These are phyloP conservation scores for Daldinia bambusicola DNA, from an alignment of 495 filamentous ascomycete genomes.

Conservation along the genomic window DNA sequence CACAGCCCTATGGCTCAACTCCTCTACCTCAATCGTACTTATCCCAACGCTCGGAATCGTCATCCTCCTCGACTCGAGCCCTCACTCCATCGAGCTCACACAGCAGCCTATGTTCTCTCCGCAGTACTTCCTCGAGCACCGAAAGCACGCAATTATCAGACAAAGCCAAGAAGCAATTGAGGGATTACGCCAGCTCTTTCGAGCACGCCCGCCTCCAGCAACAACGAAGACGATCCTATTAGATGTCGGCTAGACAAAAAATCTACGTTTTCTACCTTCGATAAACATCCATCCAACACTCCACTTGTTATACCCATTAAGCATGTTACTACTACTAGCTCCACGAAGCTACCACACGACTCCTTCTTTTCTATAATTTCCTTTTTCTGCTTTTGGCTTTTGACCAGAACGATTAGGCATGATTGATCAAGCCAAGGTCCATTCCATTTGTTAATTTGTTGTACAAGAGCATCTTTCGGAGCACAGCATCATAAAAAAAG, in stretches of 20 bases:
- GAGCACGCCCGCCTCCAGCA: constrained; percentile 73
- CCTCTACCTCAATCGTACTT: constrained; percentile 46
- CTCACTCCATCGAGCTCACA: constrained; percentile 86
- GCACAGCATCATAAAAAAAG: constrained; percentile 63
- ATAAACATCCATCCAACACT: constrained; percentile 41
- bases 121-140: constrained; percentile 67
- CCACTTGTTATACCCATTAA: constrained; percentile 45
- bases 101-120: constrained; percentile 83
- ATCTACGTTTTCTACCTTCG: constrained; percentile 20
- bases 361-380: constrained; percentile 47
- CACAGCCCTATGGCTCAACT: constrained; percentile 57
- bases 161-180: constrained; percentile 80
- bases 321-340: constrained; percentile 41
- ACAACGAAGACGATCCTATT: constrained; percentile 62
- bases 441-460: constrained; percentile 57
- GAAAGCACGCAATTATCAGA: constrained; percentile 71
- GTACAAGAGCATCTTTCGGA: constrained; percentile 64
- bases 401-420: constrained; percentile 46
- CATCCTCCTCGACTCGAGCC: constrained; percentile 50
- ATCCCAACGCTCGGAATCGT: constrained; percentile 51
- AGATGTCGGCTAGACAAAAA: constrained; percentile 21
- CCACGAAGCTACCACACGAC: constrained; percentile 49
- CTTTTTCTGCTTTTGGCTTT: constrained; percentile 23
- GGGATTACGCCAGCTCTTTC: constrained; percentile 87
- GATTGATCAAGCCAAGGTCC: constrained; percentile 35